These are phyloP conservation scores for Eucalyptus guilfoylei DNA, from an alignment of 345 rosid genomes.

Conservation along the genomic window DNA sequence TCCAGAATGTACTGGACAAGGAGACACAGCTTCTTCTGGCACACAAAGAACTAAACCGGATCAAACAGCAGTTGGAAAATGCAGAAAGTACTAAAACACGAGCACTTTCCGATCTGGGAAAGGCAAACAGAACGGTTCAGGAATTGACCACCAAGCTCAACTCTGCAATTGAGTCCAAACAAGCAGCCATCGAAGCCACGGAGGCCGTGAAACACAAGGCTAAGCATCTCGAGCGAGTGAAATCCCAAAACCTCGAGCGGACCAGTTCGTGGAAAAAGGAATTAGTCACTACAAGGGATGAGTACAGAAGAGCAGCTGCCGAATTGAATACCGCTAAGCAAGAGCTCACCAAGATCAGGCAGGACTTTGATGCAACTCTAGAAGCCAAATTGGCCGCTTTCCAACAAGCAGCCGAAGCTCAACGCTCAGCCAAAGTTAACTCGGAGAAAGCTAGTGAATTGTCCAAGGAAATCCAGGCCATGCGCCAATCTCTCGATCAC, in stretches of 20 bases:
- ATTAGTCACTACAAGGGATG: constrained; percentile 42
- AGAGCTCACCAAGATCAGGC: constrained; percentile 51
- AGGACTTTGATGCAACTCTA: constrained; percentile 62
- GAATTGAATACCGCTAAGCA: constrained; percentile 61
- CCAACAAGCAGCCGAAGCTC: constrained; percentile 66
- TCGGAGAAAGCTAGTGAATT: constrained; percentile 35
- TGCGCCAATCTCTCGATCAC: constrained; percentile 49
- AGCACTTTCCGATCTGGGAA: neutral
- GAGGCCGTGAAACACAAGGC: constrained; percentile 3
- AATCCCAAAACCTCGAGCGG: constrained; percentile 17
- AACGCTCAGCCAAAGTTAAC: constrained; percentile 23
- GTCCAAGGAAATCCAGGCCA: constrained; percentile 39
- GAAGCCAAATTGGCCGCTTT: constrained; percentile 47
- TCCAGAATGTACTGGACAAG: constrained; percentile 16
- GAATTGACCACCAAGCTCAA: constrained; percentile 5
- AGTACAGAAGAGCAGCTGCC: constrained; percentile 27
- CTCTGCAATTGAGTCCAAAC: constrained; percentile 4
- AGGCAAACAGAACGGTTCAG: neutral
- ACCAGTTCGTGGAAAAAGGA: constrained; percentile 26
- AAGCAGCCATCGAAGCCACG: constrained; percentile 1
- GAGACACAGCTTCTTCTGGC: constrained; percentile 11
- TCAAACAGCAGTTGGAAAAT: neutral
- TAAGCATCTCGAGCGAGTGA: constrained; percentile 52
- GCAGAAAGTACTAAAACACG: neutral
- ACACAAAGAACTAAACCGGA: neutral